Conservation (phyloP, 1,284 basidiomycete genomes). For the Hemileia vastatrix region DNA sequence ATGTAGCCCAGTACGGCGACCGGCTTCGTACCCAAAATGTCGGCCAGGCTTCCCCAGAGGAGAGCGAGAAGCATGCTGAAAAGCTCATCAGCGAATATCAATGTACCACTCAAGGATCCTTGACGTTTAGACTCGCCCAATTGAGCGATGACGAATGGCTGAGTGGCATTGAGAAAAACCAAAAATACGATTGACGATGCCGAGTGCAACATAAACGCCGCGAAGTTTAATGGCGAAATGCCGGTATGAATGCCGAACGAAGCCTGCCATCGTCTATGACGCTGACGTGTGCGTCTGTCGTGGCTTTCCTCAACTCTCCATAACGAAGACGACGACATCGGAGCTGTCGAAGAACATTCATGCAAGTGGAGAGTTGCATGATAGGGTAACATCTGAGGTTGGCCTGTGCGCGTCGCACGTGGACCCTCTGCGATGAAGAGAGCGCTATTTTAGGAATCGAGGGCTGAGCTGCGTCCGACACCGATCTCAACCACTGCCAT, state of each 20-base stretch:
- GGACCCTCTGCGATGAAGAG: too few species aligned
- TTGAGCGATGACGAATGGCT: constrained; percentile 35
- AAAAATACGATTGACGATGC: constrained; percentile 32
- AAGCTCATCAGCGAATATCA: constrained; percentile 35
- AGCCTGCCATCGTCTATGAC: background rate
- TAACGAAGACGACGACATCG: too few species aligned
- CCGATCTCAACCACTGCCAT: too few species aligned
- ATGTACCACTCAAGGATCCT: constrained; percentile 33
- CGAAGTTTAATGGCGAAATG: constrained; percentile 27
- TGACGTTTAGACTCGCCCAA: constrained; percentile 24
- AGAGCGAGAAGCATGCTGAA: constrained; percentile 30
- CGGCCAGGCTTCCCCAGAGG: constrained; percentile 30
- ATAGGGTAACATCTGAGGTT: too few species aligned
- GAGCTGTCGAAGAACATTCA: too few species aligned
- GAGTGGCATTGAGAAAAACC: constrained; percentile 32
- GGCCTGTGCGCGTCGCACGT: too few species aligned
- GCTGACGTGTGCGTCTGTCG: too few species aligned
- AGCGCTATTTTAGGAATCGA: too few species aligned
- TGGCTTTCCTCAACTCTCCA: too few species aligned
- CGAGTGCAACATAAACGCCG: constrained; percentile 29
- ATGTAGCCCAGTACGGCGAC: constrained; percentile 29
- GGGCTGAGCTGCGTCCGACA: too few species aligned
- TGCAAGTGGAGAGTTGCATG: too few species aligned
- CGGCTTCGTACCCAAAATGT: constrained; percentile 25
- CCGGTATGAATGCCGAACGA: constrained; percentile 25